Evolutionary conservation across 2,329 filamentous ascomycete species (phyloP).

Genomic region (Penicillium verrucosum): DNA sequence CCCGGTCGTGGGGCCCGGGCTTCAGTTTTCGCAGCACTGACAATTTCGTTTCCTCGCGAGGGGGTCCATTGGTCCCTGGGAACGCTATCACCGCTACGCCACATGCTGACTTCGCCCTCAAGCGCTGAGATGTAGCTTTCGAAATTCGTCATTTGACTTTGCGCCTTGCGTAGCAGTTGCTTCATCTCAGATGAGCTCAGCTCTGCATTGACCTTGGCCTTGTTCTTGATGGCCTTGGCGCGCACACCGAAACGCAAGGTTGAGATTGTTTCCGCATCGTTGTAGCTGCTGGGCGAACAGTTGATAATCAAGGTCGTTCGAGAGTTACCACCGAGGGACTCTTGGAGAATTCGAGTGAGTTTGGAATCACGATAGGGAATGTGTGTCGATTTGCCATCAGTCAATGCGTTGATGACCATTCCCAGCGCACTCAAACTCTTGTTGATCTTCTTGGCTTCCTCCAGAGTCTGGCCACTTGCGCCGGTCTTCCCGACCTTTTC

Average conservation of each 20-base stretch:
- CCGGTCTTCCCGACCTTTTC: conserved; percentile 99
- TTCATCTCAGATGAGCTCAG: conserved; percentile 95
- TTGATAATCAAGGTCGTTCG: conserved; percentile 98
- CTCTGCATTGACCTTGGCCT: conserved; percentile 99
- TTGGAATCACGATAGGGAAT: conserved; percentile 98
- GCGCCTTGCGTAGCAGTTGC: conserved; percentile 84
- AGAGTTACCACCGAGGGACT: conserved; percentile 95
- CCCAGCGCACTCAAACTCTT: conserved; percentile 97
- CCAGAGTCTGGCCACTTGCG: conserved; percentile 91
- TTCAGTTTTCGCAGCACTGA: conserved; percentile 48
- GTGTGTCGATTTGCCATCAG: conserved; percentile 94
- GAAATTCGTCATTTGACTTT: conserved; percentile 83
- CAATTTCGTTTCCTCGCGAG: conserved; percentile 56
- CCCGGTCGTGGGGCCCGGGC: conserved; percentile 45
- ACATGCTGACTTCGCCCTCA: conserved; percentile 79
- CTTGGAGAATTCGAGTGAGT: conserved; percentile 93
- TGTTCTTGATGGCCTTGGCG: conserved; percentile 99
- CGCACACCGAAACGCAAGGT: conserved; percentile 92
- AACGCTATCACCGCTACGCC: conserved; percentile 84
- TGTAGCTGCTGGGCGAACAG: conserved; percentile 98
- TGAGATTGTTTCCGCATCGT: conserved; percentile 89
- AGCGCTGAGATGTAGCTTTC: conserved; percentile 79
- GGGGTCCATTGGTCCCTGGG: conserved; percentile 85
- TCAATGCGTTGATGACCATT: conserved; percentile 98
- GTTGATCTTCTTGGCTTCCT: conserved; percentile 99